Evolutionary conservation across 345 rosid species (phyloP), one percentile per base, ranked within the genome.

Genomic region (Anastatica hierochuntica): DNA sequence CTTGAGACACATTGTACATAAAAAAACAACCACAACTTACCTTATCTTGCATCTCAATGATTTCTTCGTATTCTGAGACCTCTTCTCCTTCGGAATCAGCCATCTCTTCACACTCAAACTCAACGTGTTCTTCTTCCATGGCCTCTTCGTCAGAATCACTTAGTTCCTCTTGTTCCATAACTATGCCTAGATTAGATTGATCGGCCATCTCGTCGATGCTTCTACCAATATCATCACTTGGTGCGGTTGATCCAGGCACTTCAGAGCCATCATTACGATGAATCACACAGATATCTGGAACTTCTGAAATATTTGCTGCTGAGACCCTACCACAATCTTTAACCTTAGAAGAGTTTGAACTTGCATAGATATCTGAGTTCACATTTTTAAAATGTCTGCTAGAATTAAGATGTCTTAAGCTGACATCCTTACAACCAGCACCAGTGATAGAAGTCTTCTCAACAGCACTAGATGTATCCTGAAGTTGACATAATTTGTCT

Each of bases 101-200:
- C 95, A 92, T 92, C 73, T 92, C 98, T 79, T 92, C 98, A 27
- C 97, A 73, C 71, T 92, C 98, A 76, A 92, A 92, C 74, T 88
- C 95, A 8, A 92, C 95, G 69, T 88, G 68, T 65, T 92, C 95
- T 76, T 84, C 98, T 60, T 67, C 72, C 47, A 60, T 30, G 39
- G 67, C 56, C 16, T 84, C 96, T 67, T 92, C 98, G 17, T 85
- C 96, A 31, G 98, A 87, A 68, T 87, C 98, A 50, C 98, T 92
- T 67, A 92, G 74, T 76, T 92, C 97, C 74, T 92, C 98, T 62
- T 85, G 90, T 66, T 92, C 98, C 97, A 92, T 92, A 68, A 92
- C 83, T 70, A 92, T 88, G 54, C 67, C 98, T 3, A 76, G 79
- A 67, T 76, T 78, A 60, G 97, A 77, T 36, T 67, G 77, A 48